Base-by-base conservation (phyloP, 2,329 filamentous ascomycete genomes). In the Emydomyces testavorans region DNA sequence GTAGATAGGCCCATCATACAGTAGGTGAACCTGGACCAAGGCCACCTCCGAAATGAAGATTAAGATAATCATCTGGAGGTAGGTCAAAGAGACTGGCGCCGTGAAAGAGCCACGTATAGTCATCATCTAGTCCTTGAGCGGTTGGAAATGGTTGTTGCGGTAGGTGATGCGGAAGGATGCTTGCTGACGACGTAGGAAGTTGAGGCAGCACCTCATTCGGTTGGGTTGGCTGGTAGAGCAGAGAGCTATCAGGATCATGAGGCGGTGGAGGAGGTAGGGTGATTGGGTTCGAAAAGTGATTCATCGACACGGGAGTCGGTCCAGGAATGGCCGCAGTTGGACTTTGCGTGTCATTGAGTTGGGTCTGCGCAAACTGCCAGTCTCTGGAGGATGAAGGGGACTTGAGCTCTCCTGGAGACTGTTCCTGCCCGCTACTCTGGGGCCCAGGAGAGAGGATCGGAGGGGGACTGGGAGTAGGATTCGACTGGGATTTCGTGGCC, bases 41-140 rank as follows among this genome's bases (percentile, higher is more conserved):
- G 34, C 40, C 41, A 32, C 32, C 40, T 11, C 53, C 53, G 36
- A 54, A 54, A 48, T 54, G 53, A 4, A 53, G 44, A 24, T 51
- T 50, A 2, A 54, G 44, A 29, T 54, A 54, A n/a, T 54, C 53
- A 38, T 54, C 51, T 2, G 53, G 51, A 3, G 53, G 53, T 8
- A 54, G 48, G 20, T 54, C 51, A 34, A 54, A 54, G 5, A 54
- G 46, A 41, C 53, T 53, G 4, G 43, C 34, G 6, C 49, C 43
- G 15, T 51, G 51, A 45, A 54, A 54, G 10, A 53, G 44, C 53
- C 53, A 54, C 3, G 50, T 43, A 44, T 51, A 51, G 34, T 51
- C 51, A 23, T 52, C 48, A 8, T 40, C 50, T 5, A 37, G 31
- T 2, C 23, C 42, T 6, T 43, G 39, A 8, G 39, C 43, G 4